A percentile compares a stretch with the other conserved stretches of the same genome.
phyloP scores from a whole-genome alignment of 2,329 filamentous ascomycete species.

The Colletotrichum plurivorum region DNA sequence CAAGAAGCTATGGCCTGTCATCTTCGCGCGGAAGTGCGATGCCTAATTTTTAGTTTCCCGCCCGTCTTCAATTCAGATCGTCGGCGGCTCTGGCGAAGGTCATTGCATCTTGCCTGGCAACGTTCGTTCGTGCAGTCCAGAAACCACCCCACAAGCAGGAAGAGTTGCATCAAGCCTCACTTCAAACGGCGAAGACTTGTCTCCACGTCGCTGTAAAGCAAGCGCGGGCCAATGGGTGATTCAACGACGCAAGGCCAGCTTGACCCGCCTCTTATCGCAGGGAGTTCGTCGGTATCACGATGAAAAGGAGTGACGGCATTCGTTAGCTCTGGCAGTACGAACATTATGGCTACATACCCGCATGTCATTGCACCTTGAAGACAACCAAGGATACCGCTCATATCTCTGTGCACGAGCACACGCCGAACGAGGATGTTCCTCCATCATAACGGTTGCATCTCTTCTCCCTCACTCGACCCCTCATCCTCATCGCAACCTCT shows the following conservation, averaged over 20 bases:
- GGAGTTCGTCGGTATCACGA: conserved; percentile 7
- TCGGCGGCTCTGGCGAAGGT: conserved; percentile 15
- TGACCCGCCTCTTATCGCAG: conserved; percentile 12
- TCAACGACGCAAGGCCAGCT: conserved; percentile 19
- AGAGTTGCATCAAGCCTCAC: conserved; percentile 11
- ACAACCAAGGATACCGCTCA: no score
- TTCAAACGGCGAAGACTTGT: conserved; percentile 9
- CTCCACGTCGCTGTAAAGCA: neutral
- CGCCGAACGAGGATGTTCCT: neutral
- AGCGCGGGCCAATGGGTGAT: neutral
- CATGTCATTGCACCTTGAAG: no score
- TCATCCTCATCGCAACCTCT: conserved; percentile 4
- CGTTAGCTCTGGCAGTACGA: neutral
- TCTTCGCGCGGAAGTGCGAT: conserved; percentile 5
- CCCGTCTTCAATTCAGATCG: conserved; percentile 1
- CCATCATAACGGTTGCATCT: conserved; percentile 6
- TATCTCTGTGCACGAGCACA: neutral
- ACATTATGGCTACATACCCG: no score
- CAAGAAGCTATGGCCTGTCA: conserved; percentile 7
- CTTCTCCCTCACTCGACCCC: neutral
- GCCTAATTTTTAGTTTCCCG: conserved; percentile 3
- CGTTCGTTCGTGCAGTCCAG: conserved; percentile 11
- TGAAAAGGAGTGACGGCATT: neutral
- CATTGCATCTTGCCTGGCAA: neutral
- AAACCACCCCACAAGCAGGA: conserved; percentile 2